Evolutionary conservation across 176 grass and related monocot species (phyloP).

Genomic region (Paspalum notatum): DNA sequence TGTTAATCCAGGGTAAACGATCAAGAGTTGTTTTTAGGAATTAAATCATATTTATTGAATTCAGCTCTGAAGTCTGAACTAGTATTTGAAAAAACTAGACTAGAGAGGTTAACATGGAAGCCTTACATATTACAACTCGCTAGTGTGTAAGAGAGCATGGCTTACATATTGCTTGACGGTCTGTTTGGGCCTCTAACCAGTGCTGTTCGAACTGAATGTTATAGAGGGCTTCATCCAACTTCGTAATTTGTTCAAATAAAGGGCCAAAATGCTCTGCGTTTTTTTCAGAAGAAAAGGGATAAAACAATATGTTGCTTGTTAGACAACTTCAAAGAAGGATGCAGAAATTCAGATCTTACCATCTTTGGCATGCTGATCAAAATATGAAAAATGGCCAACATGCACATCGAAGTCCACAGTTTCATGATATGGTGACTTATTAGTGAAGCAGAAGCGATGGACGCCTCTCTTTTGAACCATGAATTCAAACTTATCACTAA

Average conservation of each 20-base stretch:
- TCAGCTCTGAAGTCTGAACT: not conserved
- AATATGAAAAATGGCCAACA: slow-evolving; percentile 75
- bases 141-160: slow-evolving; percentile 7
- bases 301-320: not conserved
- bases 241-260: slow-evolving; percentile 88
- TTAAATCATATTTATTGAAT: not conserved
- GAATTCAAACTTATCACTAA: slow-evolving; percentile 92
- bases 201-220: slow-evolving; percentile 98
- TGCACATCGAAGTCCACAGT: slow-evolving; percentile 93
- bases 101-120: not conserved
- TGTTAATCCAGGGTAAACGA: not conserved
- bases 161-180: slow-evolving; percentile 88
- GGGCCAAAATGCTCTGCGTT: slow-evolving; percentile 82
- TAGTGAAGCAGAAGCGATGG: slow-evolving; percentile 90
- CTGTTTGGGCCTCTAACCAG: slow-evolving; percentile 90
- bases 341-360: slow-evolving; percentile 42
- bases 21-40: not conserved
- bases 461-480: slow-evolving; percentile 77
- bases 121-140: not conserved
- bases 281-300: slow-evolving; percentile 36
- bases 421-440: slow-evolving; percentile 90
- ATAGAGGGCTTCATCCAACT: slow-evolving; percentile 88
- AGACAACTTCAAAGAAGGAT: not conserved
- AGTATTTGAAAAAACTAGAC: not conserved
- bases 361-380: slow-evolving; percentile 88